Evolutionary conservation across 495 filamentous ascomycete species (phyloP), one percentile per base, ranked within the genome.

Genomic region (Tuber aestivum): DNA sequence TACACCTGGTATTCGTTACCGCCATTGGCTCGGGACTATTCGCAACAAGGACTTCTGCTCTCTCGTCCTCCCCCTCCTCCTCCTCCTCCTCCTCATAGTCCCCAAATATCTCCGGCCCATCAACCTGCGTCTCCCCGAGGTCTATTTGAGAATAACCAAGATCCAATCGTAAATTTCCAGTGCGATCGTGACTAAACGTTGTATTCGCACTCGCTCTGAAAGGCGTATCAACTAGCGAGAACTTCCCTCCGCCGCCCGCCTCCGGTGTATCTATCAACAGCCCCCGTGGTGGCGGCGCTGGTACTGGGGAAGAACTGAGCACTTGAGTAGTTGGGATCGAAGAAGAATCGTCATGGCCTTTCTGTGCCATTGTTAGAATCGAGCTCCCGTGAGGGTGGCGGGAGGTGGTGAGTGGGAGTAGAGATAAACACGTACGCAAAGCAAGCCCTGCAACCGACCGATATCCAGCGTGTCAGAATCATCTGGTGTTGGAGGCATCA

Each of bases 101-200:
- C 10, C 16, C 45, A 14, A 44, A 70, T 4, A 65, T 27, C n/a
- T 56, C 69, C 7, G 7, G 65, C n/a, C 70, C 69, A 73, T 81
- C 79, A 35, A 77, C 68, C 61, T 81, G 79, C 5, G 79, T 81
- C n/a, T 78, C 79, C 1, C 75, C 79, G 48, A 81, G 73, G 48
- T 81, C 79, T 20, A 73, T 42, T 41, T 81, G 78, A 8, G 75
- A 75, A 23, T 73, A 76, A 9, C 45, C 69, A 21, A 72, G 56
- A 37, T 68, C 72, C 12, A 82, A 76, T 10, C 71, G 76, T 8
- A 82, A 70, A 70, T 72, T 71, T 5, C 80, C 79, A 5, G 80
- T 61, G 35, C 69, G 76, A 65, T 81, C 79, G 32, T 80, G 78
- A 61, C 71, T 73, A 65, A 65, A 65, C 3, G 56, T 65, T 27